Percentiles rank a stretch among this genome's conserved stretches.
Evolutionary conservation across 2,329 filamentous ascomycete genomes (phyloP).

Genomic region (Saccharata proteae): DNA sequence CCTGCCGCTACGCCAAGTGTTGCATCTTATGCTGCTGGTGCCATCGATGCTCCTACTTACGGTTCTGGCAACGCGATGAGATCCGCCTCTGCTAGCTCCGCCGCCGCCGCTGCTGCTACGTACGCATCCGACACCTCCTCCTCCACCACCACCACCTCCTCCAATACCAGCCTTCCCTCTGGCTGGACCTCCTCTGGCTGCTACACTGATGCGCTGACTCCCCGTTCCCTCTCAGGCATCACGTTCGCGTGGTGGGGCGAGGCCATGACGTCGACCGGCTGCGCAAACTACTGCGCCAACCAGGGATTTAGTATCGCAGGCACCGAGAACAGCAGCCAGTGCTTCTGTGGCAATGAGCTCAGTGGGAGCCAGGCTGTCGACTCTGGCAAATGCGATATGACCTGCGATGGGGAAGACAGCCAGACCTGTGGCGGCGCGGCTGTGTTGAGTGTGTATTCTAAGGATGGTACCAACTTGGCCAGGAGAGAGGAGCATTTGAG

Average conservation of each 20-base stretch:
- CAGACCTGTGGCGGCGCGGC: constrained; percentile 5
- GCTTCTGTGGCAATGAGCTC: constrained; percentile 12
- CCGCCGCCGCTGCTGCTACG: constrained; percentile 7
- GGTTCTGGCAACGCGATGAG: constrained; percentile 3
- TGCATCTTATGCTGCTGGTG: constrained; percentile 7
- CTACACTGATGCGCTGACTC: constrained; percentile 5
- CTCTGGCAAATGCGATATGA: constrained; percentile 5
- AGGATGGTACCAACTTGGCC: constrained; percentile 4
- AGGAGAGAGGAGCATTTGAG: no score
- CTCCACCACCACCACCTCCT: background rate
- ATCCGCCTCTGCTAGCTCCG: background rate
- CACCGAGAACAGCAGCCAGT: constrained; percentile 15
- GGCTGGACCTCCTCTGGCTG: constrained; percentile 4
- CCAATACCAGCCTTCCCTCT: background rate
- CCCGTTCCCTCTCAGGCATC: constrained; percentile 5
- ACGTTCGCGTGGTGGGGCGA: constrained; percentile 5
- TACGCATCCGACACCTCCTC: constrained; percentile 3
- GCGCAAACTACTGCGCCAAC: constrained; percentile 18
- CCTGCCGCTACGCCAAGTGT: constrained; percentile 7
- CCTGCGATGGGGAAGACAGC: constrained; percentile 4
- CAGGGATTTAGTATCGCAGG: constrained; percentile 21
- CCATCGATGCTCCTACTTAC: constrained; percentile 2
- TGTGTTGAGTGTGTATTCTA: constrained; percentile 5
- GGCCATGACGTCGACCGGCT: constrained; percentile 9
- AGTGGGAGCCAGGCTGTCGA: constrained; percentile 6